phyloP scores from a whole-genome alignment of 2,329 filamentous ascomycete species.

The Botrytis galanthina region DNA sequence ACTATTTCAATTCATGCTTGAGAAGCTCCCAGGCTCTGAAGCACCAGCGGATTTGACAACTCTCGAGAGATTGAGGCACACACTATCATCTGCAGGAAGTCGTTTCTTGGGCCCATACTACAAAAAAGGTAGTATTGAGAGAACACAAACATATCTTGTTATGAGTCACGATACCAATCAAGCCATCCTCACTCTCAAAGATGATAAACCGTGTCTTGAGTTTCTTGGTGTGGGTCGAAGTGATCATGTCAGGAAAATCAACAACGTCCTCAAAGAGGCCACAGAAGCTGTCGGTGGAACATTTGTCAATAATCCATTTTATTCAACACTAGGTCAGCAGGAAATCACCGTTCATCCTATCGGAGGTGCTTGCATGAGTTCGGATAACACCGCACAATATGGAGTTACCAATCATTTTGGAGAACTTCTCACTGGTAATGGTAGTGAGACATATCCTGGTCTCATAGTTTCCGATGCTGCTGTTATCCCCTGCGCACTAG shows the following conservation, averaged over 20 bases:
- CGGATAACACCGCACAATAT: conserved; percentile 53
- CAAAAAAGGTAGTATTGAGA: conserved; percentile 54
- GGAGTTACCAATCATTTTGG: conserved; percentile 63
- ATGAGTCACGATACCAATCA: conserved; percentile 48
- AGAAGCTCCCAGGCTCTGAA: conserved; percentile 50
- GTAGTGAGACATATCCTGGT: conserved; percentile 52
- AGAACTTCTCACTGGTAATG: conserved; percentile 55
- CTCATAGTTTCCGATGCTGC: conserved; percentile 62
- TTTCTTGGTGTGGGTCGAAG: conserved; percentile 59
- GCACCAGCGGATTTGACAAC: conserved; percentile 42
- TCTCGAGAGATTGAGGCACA: conserved; percentile 45
- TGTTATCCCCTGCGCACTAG: conserved; percentile 58
- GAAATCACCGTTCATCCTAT: conserved; percentile 66
- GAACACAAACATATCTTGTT: conserved; percentile 62
- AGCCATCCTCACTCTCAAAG: conserved; percentile 55
- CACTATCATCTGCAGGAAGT: conserved; percentile 50
- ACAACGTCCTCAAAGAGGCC: conserved; percentile 51
- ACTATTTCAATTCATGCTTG: conserved; percentile 56
- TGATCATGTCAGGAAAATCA: conserved; percentile 53
- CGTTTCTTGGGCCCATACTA: conserved; percentile 59
- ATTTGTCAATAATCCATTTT: conserved; percentile 58
- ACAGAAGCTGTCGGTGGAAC: conserved; percentile 59
- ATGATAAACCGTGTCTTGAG: conserved; percentile 58
- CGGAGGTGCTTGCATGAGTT: conserved; percentile 62
- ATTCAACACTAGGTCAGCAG: conserved; percentile 53